These are phyloP conservation scores for Phlegmacium glaucopus DNA, from an alignment of 768 basidiomycete species.

Conservation along the genomic window DNA sequence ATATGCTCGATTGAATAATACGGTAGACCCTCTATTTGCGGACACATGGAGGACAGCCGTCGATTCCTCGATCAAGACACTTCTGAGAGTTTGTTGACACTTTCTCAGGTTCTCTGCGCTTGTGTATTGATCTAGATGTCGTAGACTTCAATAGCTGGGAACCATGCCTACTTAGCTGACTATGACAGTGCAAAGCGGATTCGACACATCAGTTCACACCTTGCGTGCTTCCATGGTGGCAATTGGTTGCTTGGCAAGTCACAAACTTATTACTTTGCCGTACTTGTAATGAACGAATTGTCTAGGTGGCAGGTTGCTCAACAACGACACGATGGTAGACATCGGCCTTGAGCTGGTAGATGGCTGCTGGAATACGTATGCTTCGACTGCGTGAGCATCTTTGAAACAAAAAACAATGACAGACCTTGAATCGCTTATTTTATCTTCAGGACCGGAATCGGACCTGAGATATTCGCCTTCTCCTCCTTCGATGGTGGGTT, in stretches of 20 bases:
- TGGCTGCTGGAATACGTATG: constrained; percentile 81
- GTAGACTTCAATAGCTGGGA: constrained; percentile 63
- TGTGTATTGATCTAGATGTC: neutral
- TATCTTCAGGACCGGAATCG: constrained; percentile 64
- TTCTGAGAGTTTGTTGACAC: constrained; percentile 42
- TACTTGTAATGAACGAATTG: neutral
- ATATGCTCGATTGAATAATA: constrained; percentile 64
- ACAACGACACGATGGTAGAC: constrained; percentile 68
- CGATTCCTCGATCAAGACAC: constrained; percentile 61
- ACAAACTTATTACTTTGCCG: neutral
- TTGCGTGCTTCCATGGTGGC: constrained; percentile 73
- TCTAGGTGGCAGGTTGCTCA: constrained; percentile 60
- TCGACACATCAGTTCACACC: constrained; percentile 65
- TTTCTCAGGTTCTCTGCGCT: neutral
- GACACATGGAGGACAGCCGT: constrained; percentile 70
- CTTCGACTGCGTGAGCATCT: constrained; percentile 53
- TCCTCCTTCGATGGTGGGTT: constrained; percentile 59
- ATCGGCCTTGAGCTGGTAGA: constrained; percentile 61
- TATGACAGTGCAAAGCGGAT: constrained; percentile 40
- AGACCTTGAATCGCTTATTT: neutral
- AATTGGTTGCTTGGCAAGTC: constrained; percentile 67
- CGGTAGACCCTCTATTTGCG: constrained; percentile 54
- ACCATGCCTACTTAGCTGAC: constrained; percentile 64
- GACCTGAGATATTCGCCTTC: constrained; percentile 68
- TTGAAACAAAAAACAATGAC: neutral